These are phyloP conservation scores for Peronospora farinosa DNA, from an alignment of 352 stramenopile species.

Conservation along the genomic window DNA sequence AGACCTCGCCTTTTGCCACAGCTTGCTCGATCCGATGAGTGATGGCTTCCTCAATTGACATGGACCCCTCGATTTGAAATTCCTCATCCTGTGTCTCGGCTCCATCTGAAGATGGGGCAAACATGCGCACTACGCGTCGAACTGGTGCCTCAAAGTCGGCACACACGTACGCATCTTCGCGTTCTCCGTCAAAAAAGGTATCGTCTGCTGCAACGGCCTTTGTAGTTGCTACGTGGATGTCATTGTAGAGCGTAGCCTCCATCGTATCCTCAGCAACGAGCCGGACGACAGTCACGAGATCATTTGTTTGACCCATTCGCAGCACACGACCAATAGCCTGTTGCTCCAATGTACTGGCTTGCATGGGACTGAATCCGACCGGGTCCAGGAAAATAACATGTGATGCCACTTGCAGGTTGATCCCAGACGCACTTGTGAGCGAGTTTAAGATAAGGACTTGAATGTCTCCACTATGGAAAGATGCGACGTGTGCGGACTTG, in stretches of 20 bases:
- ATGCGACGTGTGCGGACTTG: slow-evolving; percentile 63
- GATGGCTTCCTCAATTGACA: slow-evolving; percentile 73
- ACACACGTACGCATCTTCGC: slow-evolving; percentile 54
- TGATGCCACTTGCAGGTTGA: slow-evolving; percentile 80
- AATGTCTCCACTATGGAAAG: slow-evolving; percentile 56
- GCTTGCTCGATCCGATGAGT: slow-evolving; percentile 49
- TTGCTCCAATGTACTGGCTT: slow-evolving; percentile 71
- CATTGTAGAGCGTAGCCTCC: slow-evolving; percentile 64
- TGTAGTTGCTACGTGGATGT: slow-evolving; percentile 52
- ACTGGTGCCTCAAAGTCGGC: slow-evolving; percentile 45
- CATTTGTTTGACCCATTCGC: slow-evolving; percentile 79
- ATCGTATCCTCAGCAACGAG: slow-evolving; percentile 73
- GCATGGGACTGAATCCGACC: slow-evolving; percentile 56
- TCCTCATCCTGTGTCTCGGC: slow-evolving; percentile 37
- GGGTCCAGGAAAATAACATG: slow-evolving; percentile 81
- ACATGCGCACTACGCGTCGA: slow-evolving; percentile 57
- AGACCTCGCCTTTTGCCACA: slow-evolving; percentile 45
- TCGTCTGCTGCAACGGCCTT: slow-evolving; percentile 45
- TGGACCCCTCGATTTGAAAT: slow-evolving; percentile 61
- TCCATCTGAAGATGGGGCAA: slow-evolving; percentile 20
- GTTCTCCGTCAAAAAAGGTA: slow-evolving; percentile 65
- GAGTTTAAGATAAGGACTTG: slow-evolving; percentile 75
- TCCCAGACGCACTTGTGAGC: slow-evolving; percentile 74
- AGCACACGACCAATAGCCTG: slow-evolving; percentile 81
- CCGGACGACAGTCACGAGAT: slow-evolving; percentile 57